Evolutionary conservation across 2,329 filamentous ascomycete genomes (phyloP).

Genomic region (Cladobotryum protrusum): DNA sequence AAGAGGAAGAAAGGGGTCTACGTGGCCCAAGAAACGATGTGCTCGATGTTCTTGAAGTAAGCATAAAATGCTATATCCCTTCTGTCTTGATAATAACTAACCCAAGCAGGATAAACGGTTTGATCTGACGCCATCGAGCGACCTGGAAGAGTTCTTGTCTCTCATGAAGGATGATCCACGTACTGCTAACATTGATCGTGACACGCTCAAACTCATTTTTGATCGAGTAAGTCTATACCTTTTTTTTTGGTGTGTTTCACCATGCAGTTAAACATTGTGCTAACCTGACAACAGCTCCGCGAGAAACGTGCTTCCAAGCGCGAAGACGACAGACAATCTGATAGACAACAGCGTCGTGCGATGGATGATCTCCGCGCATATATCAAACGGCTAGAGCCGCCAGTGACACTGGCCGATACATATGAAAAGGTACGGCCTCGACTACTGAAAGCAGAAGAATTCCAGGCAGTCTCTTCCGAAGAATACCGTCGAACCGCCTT

Average conservation of each 20-base stretch:
- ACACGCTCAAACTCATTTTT: conserved; percentile 75
- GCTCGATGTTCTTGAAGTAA: conserved; percentile 80
- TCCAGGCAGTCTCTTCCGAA: conserved; percentile 73
- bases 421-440: conserved; percentile 83
- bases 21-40: conserved; percentile 76
- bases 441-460: conserved; percentile 77
- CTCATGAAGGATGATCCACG: conserved; percentile 81
- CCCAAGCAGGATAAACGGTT: conserved; percentile 73
- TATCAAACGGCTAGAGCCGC: conserved; percentile 86
- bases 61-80: not conserved
- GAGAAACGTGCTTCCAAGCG: conserved; percentile 77
- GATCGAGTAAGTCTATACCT: conserved; percentile 53
- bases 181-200: conserved; percentile 78
- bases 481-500: conserved; percentile 78
- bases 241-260: not conserved
- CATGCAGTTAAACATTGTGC: not conserved
- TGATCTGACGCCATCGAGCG: conserved; percentile 80
- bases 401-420: conserved; percentile 68
- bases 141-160: conserved; percentile 79
- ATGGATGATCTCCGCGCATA: conserved; percentile 77
- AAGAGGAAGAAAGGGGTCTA: conserved; percentile 86
- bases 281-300: conserved; percentile 51
- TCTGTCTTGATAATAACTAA: conserved; percentile 10
- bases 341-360: conserved; percentile 78
- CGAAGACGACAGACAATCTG: conserved; percentile 79